Evolutionary conservation across 345 rosid genomes (phyloP), one percentile per base, ranked within the genome.

Genomic region (Arabidopsis suecica): DNA sequence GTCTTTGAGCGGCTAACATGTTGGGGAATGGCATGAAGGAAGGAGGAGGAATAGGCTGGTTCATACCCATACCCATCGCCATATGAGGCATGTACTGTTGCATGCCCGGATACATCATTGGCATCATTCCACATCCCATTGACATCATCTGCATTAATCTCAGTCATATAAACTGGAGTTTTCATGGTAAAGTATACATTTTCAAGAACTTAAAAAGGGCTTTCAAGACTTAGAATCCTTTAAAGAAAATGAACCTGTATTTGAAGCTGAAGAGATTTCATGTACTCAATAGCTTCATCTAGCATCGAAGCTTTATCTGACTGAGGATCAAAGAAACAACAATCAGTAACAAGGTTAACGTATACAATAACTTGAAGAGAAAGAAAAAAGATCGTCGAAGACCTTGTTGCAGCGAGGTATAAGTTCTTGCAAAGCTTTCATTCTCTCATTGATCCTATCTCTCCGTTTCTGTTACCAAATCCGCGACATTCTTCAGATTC

Each of bases 81-180:
- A 87, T 82, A 62, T 86, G 72, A 70, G 91, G 81, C 82, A 85
- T 83, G 78, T 78, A 83, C 48, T 84, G 87, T 76, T 84, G 91
- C 76, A 87, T 77, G 2, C 93, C 87, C 0, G 93, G 86, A 76
- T 80, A 91, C 89, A 86, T 87, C 93, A 87, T 86, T 0, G 93
- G 93, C 45, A 84, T 86, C 86, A 89, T 78, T 71, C 97, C 80
- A 53, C 93, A 88, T 80, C 96, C 91, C 93, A 89, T 84, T 76
- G 96, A 91, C 96, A 91, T 91, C 87, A 88, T 85, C 95, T 91
- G 83, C 75, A 75, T 20, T 14, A 51, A 75, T 68, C 45, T 38
- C 64, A 65, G 30, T 71, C 63, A 64, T 53, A 47, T 11, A 36
- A 74, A 57, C 72, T 65, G 11, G 28, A 56, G 50, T 28, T 73